These are phyloP conservation scores for Elymus sibiricus DNA, from an alignment of 176 grass and related monocot genomes.

Conservation along the genomic window DNA sequence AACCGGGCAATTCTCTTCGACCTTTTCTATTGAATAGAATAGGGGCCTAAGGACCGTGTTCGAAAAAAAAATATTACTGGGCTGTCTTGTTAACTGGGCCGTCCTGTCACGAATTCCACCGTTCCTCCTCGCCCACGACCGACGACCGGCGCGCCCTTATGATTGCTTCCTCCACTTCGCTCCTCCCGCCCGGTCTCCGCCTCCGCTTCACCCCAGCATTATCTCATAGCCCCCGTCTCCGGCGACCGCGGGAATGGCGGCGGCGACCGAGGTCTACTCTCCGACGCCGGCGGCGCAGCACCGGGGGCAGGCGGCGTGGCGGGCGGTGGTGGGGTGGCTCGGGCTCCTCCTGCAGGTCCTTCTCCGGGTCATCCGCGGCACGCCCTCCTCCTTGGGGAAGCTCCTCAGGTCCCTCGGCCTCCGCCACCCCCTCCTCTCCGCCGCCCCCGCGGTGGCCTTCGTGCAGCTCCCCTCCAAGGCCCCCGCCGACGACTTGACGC, in stretches of 20 bases:
- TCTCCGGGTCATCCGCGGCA: constrained; percentile 46
- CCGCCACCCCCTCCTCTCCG: constrained; percentile 36
- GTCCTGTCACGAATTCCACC: background rate
- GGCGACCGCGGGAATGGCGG: constrained; percentile 31
- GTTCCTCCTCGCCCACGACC: background rate
- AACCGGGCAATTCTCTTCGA: no score
- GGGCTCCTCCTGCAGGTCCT: constrained; percentile 52
- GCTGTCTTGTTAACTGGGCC: no score
- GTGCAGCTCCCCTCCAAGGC: constrained; percentile 49
- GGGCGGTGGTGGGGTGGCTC: constrained; percentile 47
- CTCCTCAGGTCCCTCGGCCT: constrained; percentile 34
- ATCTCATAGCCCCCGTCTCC: background rate
- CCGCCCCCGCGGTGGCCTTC: constrained; percentile 43
- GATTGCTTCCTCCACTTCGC: constrained; percentile 35
- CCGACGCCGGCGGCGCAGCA: constrained; percentile 12
- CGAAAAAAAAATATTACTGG: no score
- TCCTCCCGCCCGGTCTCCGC: constrained; percentile 16
- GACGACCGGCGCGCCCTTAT: background rate
- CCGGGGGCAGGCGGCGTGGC: constrained; percentile 32
- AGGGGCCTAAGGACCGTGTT: no score
- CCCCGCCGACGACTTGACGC: constrained; percentile 5
- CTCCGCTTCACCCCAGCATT: background rate
- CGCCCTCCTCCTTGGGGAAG: constrained; percentile 47
- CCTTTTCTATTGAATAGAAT: no score
- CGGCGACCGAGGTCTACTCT: constrained; percentile 16